phyloP scores from a whole-genome alignment of 2,329 filamentous ascomycete genomes.

The Blastomyces emzantsi region DNA sequence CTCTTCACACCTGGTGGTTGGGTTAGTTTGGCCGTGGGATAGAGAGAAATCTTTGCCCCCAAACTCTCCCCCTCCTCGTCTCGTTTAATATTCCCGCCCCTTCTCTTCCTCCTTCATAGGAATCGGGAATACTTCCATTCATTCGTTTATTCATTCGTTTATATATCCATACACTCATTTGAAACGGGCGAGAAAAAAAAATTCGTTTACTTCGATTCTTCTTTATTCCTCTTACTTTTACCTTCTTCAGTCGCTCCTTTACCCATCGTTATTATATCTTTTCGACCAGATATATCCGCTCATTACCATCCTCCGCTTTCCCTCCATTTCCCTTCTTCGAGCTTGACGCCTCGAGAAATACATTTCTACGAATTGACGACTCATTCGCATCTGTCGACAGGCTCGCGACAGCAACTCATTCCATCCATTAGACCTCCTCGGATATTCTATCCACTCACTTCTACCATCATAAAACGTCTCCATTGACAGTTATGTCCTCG shows the following conservation, averaged over 20 bases:
- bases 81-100: background rate
- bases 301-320: conserved; percentile 3
- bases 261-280: conserved; percentile 16
- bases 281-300: conserved; percentile 9
- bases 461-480: background rate
- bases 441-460: conserved; percentile 1
- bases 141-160: background rate
- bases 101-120: background rate
- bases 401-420: conserved; percentile 14
- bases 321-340: conserved; percentile 9
- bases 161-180: conserved; percentile 1
- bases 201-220: background rate
- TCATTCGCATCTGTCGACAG: conserved; percentile 15
- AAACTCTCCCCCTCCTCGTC: background rate
- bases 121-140: background rate
- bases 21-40: background rate
- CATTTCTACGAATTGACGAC: conserved; percentile 17
- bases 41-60: background rate
- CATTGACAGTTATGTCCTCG: conserved; percentile 14
- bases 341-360: conserved; percentile 19
- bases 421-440: conserved; percentile 1
- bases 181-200: background rate
- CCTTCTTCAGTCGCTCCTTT: conserved; percentile 7
- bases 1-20: background rate
- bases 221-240: background rate